A percentile compares a stretch with the other conserved stretches of the same genome.
phyloP scores from a whole-genome alignment of 495 filamentous ascomycete genomes.

The Trichoderma gamsii region DNA sequence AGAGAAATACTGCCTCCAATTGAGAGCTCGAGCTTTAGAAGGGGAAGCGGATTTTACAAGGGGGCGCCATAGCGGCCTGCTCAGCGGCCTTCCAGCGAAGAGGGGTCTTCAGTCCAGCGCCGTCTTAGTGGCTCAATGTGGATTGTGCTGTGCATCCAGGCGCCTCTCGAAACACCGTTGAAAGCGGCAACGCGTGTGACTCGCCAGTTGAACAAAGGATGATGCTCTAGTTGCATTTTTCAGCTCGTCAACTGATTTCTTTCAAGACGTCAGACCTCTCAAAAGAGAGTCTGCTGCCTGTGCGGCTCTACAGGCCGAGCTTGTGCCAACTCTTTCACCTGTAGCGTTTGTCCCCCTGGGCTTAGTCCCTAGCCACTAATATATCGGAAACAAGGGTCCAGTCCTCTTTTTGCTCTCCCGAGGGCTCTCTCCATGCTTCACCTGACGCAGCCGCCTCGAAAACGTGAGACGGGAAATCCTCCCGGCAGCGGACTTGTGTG shows the following conservation, averaged over 20 bases:
- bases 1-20: too few species aligned
- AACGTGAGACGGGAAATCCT: background rate
- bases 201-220: background rate
- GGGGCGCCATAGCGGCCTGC: background rate
- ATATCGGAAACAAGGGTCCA: background rate
- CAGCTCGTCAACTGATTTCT: background rate
- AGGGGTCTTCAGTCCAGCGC: background rate
- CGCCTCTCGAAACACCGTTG: background rate
- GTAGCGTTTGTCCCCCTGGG: background rate
- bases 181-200: background rate
- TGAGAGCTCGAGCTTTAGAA: background rate
- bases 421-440: conserved; percentile 2
- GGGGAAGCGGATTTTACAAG: background rate
- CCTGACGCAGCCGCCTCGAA: background rate
- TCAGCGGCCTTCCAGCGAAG: background rate
- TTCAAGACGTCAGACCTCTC: too few species aligned
- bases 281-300: too few species aligned
- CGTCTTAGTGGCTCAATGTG: background rate
- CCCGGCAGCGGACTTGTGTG: background rate
- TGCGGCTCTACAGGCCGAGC: too few species aligned
- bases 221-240: background rate
- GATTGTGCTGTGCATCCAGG: background rate
- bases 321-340: background rate
- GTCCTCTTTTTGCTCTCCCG: background rate
- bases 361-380: background rate